These are phyloP conservation scores for Apiospora kogelbergensis DNA, from an alignment of 2,329 filamentous ascomycete genomes.

Conservation along the genomic window DNA sequence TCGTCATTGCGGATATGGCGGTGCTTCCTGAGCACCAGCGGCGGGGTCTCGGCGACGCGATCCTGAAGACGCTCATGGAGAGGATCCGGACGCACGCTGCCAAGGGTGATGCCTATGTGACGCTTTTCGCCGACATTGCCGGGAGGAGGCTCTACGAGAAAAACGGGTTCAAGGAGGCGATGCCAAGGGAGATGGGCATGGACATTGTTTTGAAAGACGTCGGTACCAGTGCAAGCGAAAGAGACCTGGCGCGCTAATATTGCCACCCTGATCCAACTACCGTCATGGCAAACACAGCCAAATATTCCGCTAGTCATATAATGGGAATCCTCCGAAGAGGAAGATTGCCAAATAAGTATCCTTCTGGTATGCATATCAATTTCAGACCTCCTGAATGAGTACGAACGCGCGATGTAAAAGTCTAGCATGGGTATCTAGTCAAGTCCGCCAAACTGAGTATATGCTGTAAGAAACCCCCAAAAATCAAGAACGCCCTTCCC, in stretches of 20 bases:
- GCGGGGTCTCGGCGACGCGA: conserved; percentile 44
- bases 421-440: conserved; percentile 4
- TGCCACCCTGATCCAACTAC: not conserved
- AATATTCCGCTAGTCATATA: not conserved
- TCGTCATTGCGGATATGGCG: conserved; percentile 50
- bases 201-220: conserved; percentile 8
- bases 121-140: conserved; percentile 44
- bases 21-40: conserved; percentile 49
- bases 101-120: conserved; percentile 39
- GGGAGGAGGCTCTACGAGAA: conserved; percentile 44
- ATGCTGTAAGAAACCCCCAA: not conserved
- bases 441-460: conserved; percentile 4
- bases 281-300: not conserved
- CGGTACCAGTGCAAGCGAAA: not conserved
- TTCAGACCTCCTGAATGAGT: not conserved
- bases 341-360: not conserved
- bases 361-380: not conserved
- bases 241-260: not conserved
- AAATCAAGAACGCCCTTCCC: conserved; percentile 27
- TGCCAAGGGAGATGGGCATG: conserved; percentile 39
- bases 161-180: conserved; percentile 45
- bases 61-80: conserved; percentile 42
- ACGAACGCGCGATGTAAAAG: not conserved
- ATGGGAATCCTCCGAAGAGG: not conserved
- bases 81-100: conserved; percentile 41